phyloP scores from a whole-genome alignment of 2,329 filamentous ascomycete species.

The Chalaropsis thielavioides region DNA sequence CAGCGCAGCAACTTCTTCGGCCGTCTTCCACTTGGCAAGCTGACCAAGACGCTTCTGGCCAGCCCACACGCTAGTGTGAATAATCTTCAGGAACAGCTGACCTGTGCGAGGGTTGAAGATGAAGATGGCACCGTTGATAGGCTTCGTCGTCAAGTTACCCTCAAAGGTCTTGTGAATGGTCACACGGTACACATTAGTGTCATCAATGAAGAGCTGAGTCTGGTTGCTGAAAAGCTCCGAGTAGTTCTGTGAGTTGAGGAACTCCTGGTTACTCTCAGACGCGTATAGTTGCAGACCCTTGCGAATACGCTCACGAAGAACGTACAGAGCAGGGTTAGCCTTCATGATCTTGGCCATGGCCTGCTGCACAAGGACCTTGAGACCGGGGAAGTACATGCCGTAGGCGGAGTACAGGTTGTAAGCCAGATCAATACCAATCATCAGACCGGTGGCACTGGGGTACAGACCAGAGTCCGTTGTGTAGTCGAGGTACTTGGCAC shows the following conservation, averaged over 20 bases:
- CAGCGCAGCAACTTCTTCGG: constrained; percentile 95
- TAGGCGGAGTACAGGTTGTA: constrained; percentile 98
- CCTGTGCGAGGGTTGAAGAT: constrained; percentile 99
- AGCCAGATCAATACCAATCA: constrained; percentile 94
- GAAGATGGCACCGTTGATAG: constrained; percentile 98
- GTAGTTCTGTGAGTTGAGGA: constrained; percentile 98
- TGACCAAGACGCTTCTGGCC: constrained; percentile 98
- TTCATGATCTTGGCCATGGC: constrained; percentile 99
- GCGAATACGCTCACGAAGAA: constrained; percentile 89
- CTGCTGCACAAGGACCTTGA: constrained; percentile 90
- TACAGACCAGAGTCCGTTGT: constrained; percentile 99
- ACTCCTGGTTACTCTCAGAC: constrained; percentile 97
- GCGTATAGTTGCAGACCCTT: constrained; percentile 97
- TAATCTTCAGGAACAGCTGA: constrained; percentile 96
- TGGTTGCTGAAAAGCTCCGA: constrained; percentile 98
- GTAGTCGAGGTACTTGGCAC: constrained; percentile 97
- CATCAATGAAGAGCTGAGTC: constrained; percentile 96
- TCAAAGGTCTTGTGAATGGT: constrained; percentile 99
- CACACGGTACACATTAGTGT: constrained; percentile 97
- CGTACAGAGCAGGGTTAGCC: constrained; percentile 91
- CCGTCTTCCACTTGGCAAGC: constrained; percentile 98
- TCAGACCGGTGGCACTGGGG: constrained; percentile 86
- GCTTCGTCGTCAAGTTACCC: constrained; percentile 96
- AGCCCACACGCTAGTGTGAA: constrained; percentile 98
- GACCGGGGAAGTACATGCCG: constrained; percentile 93